phyloP scores from a whole-genome alignment of 2,329 filamentous ascomycete species.

The Colletotrichum scovillei region DNA sequence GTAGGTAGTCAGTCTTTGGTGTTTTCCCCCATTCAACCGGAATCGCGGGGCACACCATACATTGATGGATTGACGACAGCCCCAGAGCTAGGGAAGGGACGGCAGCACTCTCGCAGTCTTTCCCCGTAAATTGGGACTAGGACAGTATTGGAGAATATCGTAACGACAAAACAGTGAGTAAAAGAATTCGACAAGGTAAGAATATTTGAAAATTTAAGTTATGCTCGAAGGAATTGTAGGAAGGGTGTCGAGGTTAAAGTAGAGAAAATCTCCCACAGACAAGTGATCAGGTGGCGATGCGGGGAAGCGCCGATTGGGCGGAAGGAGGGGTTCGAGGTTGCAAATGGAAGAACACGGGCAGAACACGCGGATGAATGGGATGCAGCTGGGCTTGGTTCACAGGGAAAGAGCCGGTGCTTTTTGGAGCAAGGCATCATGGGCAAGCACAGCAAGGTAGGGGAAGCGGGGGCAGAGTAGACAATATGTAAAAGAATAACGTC shows the following conservation, averaged over 20 bases:
- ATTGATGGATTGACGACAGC: not conserved
- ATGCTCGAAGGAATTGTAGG: not conserved
- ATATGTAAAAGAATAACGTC: slow-evolving; percentile 2
- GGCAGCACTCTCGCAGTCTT: not conserved
- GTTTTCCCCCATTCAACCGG: not conserved
- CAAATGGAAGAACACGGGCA: not conserved
- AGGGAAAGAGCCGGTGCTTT: not conserved
- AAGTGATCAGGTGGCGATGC: slow-evolving; percentile 20
- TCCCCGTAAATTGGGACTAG: not conserved
- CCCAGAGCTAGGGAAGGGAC: not conserved
- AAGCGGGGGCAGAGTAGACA: not conserved
- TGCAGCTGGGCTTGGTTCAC: not conserved
- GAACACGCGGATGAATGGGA: not conserved
- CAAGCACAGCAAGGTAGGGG: no score
- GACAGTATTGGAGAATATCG: not conserved
- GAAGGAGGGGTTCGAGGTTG: not conserved
- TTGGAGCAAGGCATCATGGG: no score
- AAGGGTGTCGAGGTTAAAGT: not conserved
- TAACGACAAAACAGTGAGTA: not conserved
- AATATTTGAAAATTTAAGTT: not conserved
- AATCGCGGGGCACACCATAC: not conserved
- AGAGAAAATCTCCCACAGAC: not conserved
- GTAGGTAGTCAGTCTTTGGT: not conserved
- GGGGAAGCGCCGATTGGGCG: not conserved
- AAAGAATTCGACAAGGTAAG: not conserved